Conservation (phyloP, 2,329 filamentous ascomycete species). For the Xylaria multiplex region DNA sequence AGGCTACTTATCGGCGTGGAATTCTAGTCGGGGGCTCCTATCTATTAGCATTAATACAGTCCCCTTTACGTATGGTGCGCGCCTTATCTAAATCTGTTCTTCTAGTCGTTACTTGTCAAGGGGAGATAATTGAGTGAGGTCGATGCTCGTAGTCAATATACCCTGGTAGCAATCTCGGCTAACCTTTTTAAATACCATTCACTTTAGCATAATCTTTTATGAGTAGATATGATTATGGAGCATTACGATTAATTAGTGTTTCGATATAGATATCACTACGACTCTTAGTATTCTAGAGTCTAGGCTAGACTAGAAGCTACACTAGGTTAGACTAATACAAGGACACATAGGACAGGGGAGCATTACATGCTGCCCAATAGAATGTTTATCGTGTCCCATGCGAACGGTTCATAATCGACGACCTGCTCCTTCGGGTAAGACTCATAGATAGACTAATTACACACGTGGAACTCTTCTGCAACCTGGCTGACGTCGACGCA, state of each 20-base stretch:
- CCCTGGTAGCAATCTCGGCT: background rate
- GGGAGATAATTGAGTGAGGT: background rate
- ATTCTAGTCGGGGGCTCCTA: background rate
- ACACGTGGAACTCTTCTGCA: slow-evolving; percentile 19
- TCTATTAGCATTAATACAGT: background rate
- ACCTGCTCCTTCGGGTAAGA: slow-evolving; percentile 30
- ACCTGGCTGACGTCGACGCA: background rate
- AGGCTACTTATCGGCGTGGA: too few species aligned
- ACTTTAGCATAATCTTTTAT: too few species aligned
- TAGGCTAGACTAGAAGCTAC: too few species aligned
- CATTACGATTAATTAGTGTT: background rate
- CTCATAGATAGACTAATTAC: slow-evolving; percentile 1
- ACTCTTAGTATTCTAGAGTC: too few species aligned
- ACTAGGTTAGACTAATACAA: background rate
- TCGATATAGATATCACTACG: background rate
- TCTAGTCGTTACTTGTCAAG: background rate
- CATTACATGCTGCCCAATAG: background rate
- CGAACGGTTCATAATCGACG: slow-evolving; percentile 4
- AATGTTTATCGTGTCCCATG: background rate
- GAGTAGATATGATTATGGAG: background rate
- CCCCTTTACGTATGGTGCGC: too few species aligned
- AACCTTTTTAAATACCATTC: too few species aligned
- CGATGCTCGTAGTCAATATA: background rate
- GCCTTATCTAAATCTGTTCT: too few species aligned
- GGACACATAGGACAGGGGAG: background rate